Evolutionary conservation across 257 asterid genomes (phyloP), one percentile per base, ranked within the genome.

Genomic region (Solanum etuberosum): DNA sequence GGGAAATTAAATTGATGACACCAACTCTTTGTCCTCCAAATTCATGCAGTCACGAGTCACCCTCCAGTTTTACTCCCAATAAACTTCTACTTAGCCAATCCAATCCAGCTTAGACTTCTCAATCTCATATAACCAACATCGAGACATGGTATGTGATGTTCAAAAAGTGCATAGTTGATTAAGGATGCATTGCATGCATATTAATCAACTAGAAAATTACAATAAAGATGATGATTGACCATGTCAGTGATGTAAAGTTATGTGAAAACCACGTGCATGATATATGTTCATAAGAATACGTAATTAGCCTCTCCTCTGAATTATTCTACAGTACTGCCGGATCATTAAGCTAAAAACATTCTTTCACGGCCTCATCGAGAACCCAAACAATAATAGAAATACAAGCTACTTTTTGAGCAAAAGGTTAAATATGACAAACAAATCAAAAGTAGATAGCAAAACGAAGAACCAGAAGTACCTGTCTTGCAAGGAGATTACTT

Each of bases 401-500:
- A 40, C 68, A 65, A 65, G 51, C 13, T 65, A 25, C n/a, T n/a
- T 18, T 32, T 40, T 65, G 1, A 84, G 48, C 57, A 86, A 85
- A 85, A 70, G 61, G 48, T 27, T 78, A 27, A 78, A 80, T 3
- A 18, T 29, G 23, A 84, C 54, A 38, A 32, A 76, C 5, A 68
- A 42, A 63, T 48, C 38, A 43, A 38, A 5, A 34, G 68, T n/a
- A 34, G 81, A 80, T 14, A 21, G 21, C 48, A 78, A 80, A 32
- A 68, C 8, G 54, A 74, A 71, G 25, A 87, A 81, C 68, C 88
- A 37, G 74, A 86, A 76, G 32, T n/a, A 95, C 99, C 99, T 94
- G 99, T 93, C 99, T 94, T 15, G 90, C 95, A 70, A 97, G 90
- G 87, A 94, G 76, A 88, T 94, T 94, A 92, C 99, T 97, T 91